Evolutionary conservation across 2,329 filamentous ascomycete genomes (phyloP).

Genomic region (Myriangium duriaei): DNA sequence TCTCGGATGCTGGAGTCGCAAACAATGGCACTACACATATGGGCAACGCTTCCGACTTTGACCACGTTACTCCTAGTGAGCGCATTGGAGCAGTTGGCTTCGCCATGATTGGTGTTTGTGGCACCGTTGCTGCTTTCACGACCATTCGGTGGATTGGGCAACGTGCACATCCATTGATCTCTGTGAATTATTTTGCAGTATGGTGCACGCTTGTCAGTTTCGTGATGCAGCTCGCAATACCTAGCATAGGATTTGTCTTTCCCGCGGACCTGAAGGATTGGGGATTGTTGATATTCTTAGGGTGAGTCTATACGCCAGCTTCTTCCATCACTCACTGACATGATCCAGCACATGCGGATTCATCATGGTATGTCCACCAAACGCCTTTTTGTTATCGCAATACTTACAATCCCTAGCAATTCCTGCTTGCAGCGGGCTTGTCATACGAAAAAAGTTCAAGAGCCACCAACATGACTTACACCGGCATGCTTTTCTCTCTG

Average conservation of each 20-base stretch:
- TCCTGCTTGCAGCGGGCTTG: conserved; percentile 67
- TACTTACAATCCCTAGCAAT: conserved; percentile 47
- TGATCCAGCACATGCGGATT: conserved; percentile 52
- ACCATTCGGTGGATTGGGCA: conserved; percentile 69
- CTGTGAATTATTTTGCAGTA: conserved; percentile 69
- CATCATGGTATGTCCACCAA: conserved; percentile 44
- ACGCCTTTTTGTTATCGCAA: background rate
- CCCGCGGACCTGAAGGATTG: conserved; percentile 47
- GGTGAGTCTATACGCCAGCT: conserved; percentile 26
- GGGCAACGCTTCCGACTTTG: conserved; percentile 25
- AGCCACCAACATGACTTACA: conserved; percentile 56
- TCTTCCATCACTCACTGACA: too few species aligned
- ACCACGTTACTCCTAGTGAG: conserved; percentile 45
- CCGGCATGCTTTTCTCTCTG: conserved; percentile 57
- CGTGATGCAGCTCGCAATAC: conserved; percentile 44
- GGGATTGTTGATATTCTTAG: conserved; percentile 55
- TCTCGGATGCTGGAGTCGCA: conserved; percentile 17
- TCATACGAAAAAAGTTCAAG: conserved; percentile 53
- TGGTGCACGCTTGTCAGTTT: conserved; percentile 58
- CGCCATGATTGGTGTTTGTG: conserved; percentile 65
- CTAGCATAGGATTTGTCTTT: conserved; percentile 44
- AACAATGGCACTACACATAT: conserved; percentile 15
- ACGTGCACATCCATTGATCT: conserved; percentile 69
- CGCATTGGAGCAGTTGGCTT: conserved; percentile 57
- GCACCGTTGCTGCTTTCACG: conserved; percentile 60